These are phyloP conservation scores for Gossypium rotundifolium DNA, from an alignment of 345 rosid species.

Conservation along the genomic window DNA sequence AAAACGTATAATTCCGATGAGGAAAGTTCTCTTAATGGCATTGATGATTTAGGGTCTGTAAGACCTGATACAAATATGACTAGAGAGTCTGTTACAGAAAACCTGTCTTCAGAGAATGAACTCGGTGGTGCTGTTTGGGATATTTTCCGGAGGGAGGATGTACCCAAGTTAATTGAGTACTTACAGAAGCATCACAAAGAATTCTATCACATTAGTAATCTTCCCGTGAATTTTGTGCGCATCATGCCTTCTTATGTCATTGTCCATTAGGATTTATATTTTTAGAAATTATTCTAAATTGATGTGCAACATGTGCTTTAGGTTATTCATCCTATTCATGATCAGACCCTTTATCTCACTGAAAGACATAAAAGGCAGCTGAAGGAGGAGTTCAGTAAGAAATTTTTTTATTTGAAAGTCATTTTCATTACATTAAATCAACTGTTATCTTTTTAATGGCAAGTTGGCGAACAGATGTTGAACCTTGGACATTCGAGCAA, in stretches of 20 bases:
- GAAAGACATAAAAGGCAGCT: slow-evolving; percentile 49
- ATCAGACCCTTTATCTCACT: slow-evolving; percentile 43
- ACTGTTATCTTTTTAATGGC: slow-evolving; percentile 2
- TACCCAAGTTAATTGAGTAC: slow-evolving; percentile 41
- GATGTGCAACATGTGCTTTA: slow-evolving; percentile 19
- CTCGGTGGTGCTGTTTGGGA: slow-evolving; percentile 60
- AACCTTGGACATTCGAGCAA: slow-evolving; percentile 62
- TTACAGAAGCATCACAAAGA: slow-evolving; percentile 37
- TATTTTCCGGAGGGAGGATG: slow-evolving; percentile 55
- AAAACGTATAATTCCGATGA: background rate
- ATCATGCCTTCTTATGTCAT: slow-evolving; percentile 9
- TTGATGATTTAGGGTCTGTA: slow-evolving; percentile 7
- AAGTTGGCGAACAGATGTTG: slow-evolving; percentile 33
- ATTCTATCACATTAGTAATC: slow-evolving; percentile 29
- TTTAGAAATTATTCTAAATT: slow-evolving; percentile 6
- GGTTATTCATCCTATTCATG: slow-evolving; percentile 59
- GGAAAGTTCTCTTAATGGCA: slow-evolving; percentile 11
- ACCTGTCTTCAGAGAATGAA: slow-evolving; percentile 4
- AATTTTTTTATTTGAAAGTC: background rate
- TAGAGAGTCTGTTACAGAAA: slow-evolving; percentile 16
- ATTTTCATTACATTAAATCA: background rate
- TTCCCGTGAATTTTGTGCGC: slow-evolving; percentile 40
- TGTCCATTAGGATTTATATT: background rate
- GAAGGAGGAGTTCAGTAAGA: slow-evolving; percentile 56
- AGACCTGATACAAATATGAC: background rate